Evolutionary conservation across 257 asterid genomes (phyloP).

Genomic region (Solanum boliviense): DNA sequence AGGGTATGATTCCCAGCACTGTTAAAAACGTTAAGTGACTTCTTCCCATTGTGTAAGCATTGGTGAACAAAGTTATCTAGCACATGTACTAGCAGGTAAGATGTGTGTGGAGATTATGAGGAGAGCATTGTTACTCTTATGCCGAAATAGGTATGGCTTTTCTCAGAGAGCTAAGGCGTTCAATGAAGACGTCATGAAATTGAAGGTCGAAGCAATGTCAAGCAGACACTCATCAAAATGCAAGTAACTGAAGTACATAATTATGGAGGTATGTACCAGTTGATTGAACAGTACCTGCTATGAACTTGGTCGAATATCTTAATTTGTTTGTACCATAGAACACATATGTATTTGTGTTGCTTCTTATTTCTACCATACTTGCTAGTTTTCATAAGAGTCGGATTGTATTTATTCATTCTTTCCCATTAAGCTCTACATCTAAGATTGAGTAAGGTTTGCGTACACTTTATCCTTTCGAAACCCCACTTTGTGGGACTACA

Average conservation of each 20-base stretch:
- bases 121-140: background rate
- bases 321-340: background rate
- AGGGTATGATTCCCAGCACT: background rate
- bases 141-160: background rate
- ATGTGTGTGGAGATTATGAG: background rate
- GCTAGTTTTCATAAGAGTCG: background rate
- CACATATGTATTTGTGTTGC: background rate
- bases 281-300: background rate
- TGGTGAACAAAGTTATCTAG: background rate
- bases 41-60: background rate
- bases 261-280: background rate
- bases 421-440: background rate
- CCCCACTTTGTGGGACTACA: background rate
- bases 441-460: background rate
- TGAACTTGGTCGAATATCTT: background rate
- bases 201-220: background rate
- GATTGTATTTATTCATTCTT: background rate
- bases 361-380: background rate
- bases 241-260: background rate
- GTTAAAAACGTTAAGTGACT: too few relatives aligned
- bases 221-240: background rate
- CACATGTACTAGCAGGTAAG: background rate
- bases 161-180: background rate
- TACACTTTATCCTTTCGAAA: background rate
- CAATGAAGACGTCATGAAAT: background rate